Evolutionary conservation across 2,329 filamentous ascomycete species (phyloP).

Genomic region (Metarhizium brunneum): DNA sequence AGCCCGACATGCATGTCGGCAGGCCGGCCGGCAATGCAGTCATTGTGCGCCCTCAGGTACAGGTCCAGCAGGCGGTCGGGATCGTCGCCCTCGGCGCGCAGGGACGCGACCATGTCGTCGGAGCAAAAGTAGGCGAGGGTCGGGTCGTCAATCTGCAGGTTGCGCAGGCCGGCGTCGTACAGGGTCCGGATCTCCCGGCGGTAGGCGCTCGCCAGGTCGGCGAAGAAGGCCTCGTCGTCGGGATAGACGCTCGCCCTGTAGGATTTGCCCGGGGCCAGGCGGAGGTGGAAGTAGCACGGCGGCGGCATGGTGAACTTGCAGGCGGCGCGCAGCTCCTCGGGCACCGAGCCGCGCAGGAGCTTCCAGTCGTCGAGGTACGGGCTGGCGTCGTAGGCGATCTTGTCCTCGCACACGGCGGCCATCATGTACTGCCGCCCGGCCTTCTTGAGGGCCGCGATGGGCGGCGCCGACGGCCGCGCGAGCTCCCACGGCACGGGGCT

Average conservation of each 20-base stretch:
- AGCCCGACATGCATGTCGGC: constrained; percentile 61
- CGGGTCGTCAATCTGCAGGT: constrained; percentile 54
- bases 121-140: constrained; percentile 59
- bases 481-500: constrained; percentile 29
- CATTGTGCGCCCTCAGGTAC: constrained; percentile 67
- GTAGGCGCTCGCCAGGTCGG: constrained; percentile 46
- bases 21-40: constrained; percentile 52
- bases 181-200: constrained; percentile 43
- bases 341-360: constrained; percentile 32
- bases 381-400: constrained; percentile 30
- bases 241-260: constrained; percentile 43
- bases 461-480: constrained; percentile 26
- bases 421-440: constrained; percentile 28
- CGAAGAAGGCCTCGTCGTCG: constrained; percentile 46
- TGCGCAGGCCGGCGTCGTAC: constrained; percentile 45
- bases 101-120: constrained; percentile 54
- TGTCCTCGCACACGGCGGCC: constrained; percentile 31
- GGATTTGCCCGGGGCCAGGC: constrained; percentile 40
- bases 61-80: constrained; percentile 57
- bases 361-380: constrained; percentile 35
- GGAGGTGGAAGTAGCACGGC: constrained; percentile 57
- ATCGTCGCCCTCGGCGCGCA: constrained; percentile 45
- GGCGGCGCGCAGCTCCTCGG: constrained; percentile 49
- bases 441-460: constrained; percentile 28
- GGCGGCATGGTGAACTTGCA: constrained; percentile 61